Conservation (phyloP, 129 eudicot genomes). For the Heracleum sosnowskyi region DNA sequence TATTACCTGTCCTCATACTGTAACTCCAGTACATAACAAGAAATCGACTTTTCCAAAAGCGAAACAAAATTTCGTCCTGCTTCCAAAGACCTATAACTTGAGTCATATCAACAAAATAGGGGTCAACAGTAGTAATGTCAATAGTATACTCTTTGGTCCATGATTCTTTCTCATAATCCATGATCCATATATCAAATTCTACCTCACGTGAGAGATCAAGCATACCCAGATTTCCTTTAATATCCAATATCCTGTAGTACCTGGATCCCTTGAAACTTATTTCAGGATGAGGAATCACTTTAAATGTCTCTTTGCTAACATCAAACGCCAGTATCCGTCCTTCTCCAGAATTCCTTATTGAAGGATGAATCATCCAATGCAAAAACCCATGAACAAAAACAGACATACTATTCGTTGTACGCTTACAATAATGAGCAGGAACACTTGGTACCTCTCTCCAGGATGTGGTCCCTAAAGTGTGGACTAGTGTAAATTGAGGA, state of each 20-base stretch:
- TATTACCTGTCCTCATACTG: background rate
- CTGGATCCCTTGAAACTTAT: background rate
- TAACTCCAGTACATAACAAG: background rate
- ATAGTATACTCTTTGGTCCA: background rate
- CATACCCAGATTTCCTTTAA: background rate
- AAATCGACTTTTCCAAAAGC: background rate
- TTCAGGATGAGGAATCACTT: background rate
- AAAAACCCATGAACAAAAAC: too few relatives aligned
- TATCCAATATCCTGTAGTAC: background rate
- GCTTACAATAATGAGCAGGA: too few relatives aligned
- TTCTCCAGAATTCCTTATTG: too few relatives aligned
- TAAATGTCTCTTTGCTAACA: conserved; percentile 14
- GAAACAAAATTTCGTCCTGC: conserved; percentile 12
- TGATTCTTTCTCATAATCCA: background rate
- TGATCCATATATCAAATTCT: background rate
- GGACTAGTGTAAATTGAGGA: too few relatives aligned
- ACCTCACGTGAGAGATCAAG: background rate
- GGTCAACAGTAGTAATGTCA: background rate
- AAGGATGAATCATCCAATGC: too few relatives aligned
- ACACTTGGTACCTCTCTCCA: too few relatives aligned
- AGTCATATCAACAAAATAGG: background rate
- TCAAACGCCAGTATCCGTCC: conserved; percentile 6
- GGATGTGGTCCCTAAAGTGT: too few relatives aligned
- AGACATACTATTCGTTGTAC: too few relatives aligned
- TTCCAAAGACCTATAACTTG: conserved; percentile 10